These are phyloP conservation scores for Lachnum nothofagi DNA, from an alignment of 2,329 filamentous ascomycete species.

Conservation along the genomic window DNA sequence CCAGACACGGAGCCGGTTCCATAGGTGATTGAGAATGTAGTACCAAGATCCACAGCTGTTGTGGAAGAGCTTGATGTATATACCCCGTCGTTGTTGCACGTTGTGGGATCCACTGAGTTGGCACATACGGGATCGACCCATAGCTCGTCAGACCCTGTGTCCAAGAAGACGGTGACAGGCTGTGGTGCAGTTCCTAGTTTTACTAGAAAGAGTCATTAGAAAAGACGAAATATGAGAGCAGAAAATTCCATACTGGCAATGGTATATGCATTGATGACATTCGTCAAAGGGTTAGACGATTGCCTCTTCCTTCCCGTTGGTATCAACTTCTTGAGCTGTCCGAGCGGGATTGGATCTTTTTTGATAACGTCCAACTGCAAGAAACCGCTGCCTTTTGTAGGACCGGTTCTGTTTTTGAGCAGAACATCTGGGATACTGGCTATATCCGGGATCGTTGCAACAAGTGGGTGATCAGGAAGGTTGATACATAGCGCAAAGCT, in stretches of 20 bases:
- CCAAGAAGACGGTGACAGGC: slow-evolving; percentile 37
- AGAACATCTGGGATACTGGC: too few relatives aligned
- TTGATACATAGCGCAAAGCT: too few relatives aligned
- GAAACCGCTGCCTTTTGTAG: background rate
- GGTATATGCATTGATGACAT: slow-evolving; percentile 1
- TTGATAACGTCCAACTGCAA: background rate
- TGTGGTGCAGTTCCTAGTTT: slow-evolving; percentile 37
- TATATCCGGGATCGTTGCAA: too few relatives aligned
- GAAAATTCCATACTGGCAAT: background rate
- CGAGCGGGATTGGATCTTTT: background rate
- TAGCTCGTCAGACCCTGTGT: slow-evolving; percentile 40
- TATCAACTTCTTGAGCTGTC: background rate
- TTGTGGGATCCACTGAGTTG: slow-evolving; percentile 15
- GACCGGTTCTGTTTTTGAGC: too few relatives aligned
- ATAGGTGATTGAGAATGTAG: slow-evolving; percentile 4
- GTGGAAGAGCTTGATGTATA: slow-evolving; percentile 5
- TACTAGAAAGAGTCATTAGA: slow-evolving; percentile 31
- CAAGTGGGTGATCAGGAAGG: too few relatives aligned
- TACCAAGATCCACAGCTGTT: slow-evolving; percentile 1
- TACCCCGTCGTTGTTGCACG: background rate
- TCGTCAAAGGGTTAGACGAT: background rate
- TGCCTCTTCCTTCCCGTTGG: background rate
- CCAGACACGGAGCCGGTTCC: slow-evolving; percentile 8
- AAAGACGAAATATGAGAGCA: background rate
- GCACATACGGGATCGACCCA: slow-evolving; percentile 41